phyloP scores from a whole-genome alignment of 140 eudicot species.

The Stevia rebaudiana region DNA sequence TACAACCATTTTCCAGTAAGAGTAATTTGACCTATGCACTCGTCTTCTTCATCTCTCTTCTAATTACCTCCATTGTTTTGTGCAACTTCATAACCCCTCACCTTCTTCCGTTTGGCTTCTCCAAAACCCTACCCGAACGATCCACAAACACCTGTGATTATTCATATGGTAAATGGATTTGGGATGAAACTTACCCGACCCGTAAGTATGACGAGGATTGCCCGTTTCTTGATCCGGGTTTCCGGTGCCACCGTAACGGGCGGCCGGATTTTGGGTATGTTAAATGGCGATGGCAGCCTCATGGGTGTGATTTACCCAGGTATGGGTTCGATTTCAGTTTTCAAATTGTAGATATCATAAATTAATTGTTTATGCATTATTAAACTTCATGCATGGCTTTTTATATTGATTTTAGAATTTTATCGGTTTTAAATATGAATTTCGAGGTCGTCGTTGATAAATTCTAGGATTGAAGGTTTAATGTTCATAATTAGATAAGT shows the following conservation, averaged over 20 bases:
- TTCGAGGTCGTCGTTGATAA: slow-evolving; percentile 20
- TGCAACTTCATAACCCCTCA: slow-evolving; percentile 32
- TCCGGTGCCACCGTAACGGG: slow-evolving; percentile 60
- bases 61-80: slow-evolving; percentile 31
- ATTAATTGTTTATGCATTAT: slow-evolving; percentile 4
- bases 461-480: slow-evolving; percentile 22
- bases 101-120: slow-evolving; percentile 26
- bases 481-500: slow-evolving; percentile 13
- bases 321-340: slow-evolving; percentile 28
- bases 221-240: slow-evolving; percentile 74
- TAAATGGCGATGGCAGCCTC: slow-evolving; percentile 79
- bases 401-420: background rate
- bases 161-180: slow-evolving; percentile 65
- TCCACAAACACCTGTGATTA: slow-evolving; percentile 43
- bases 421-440: slow-evolving; percentile 4
- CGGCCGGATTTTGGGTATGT: slow-evolving; percentile 44
- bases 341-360: background rate
- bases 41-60: slow-evolving; percentile 32
- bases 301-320: slow-evolving; percentile 69
- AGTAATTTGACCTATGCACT: slow-evolving; percentile 26
- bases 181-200: slow-evolving; percentile 48
- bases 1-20: slow-evolving; percentile 21
- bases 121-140: slow-evolving; percentile 23
- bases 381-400: slow-evolving; percentile 29
- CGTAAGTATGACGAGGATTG: slow-evolving; percentile 53